Conservation (phyloP, 345 rosid genomes). For the Boechera divaricarpa region DNA sequence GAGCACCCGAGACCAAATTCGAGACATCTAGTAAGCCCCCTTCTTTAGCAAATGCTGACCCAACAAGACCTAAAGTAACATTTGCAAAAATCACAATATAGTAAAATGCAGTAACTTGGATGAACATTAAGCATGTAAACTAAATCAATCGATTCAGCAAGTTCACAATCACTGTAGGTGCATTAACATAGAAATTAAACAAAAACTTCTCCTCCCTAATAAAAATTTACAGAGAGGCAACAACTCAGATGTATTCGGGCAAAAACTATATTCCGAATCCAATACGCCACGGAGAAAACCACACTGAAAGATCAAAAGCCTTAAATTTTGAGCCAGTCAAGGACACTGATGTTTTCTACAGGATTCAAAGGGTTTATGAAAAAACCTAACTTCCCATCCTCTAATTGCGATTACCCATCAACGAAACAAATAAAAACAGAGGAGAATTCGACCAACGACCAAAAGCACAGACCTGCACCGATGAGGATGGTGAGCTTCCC, state of each 20-base stretch:
- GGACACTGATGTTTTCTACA: constrained; percentile 17
- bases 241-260: neutral
- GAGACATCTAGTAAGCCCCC: constrained; percentile 55
- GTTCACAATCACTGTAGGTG: neutral
- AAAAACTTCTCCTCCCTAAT: neutral
- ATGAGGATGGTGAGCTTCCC: constrained; percentile 47
- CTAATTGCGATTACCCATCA: constrained; percentile 6
- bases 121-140: constrained; percentile 6
- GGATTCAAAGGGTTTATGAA: constrained; percentile 32
- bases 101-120: neutral
- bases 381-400: constrained; percentile 40
- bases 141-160: neutral
- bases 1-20: constrained; percentile 65
- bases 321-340: neutral
- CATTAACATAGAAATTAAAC: neutral
- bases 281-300: neutral
- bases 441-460: neutral
- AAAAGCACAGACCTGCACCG: constrained; percentile 48
- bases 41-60: constrained; percentile 82
- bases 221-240: neutral
- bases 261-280: neutral
- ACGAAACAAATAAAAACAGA: neutral
- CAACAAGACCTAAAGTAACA: constrained; percentile 65
- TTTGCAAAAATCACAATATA: neutral
- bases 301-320: constrained; percentile 11